phyloP scores from a whole-genome alignment of 306 rosid species.

The Herpetospermum pedunculosum region DNA sequence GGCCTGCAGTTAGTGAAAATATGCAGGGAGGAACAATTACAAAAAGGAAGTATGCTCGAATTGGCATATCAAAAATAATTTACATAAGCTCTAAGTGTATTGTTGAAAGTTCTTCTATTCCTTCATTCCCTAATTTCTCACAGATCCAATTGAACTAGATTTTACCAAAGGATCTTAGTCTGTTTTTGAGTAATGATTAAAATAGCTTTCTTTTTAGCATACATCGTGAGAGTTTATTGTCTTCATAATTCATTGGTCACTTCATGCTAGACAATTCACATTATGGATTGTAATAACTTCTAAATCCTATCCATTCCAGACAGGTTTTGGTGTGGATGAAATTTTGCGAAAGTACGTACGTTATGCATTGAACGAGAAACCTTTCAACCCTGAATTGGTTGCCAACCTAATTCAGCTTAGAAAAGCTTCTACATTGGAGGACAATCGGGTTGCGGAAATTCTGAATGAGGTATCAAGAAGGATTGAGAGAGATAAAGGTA shows the following conservation, averaged over 20 bases:
- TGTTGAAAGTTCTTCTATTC: background rate
- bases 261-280: background rate
- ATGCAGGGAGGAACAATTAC: background rate
- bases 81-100: background rate
- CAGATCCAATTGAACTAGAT: background rate
- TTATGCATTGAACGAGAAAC: slow-evolving; percentile 75
- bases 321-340: slow-evolving; percentile 59
- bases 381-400: slow-evolving; percentile 74
- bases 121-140: background rate
- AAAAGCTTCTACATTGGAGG: slow-evolving; percentile 51
- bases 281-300: slow-evolving; percentile 16
- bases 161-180: background rate
- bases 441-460: slow-evolving; percentile 54
- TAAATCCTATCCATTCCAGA: slow-evolving; percentile 37
- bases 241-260: background rate
- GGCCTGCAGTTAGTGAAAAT: background rate
- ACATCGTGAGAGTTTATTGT: background rate
- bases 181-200: background rate
- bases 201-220: background rate
- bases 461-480: slow-evolving; percentile 79
- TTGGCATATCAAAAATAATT: background rate
- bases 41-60: background rate
- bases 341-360: slow-evolving; percentile 89
- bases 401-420: slow-evolving; percentile 64
- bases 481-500: slow-evolving; percentile 85